Evolutionary conservation across 2,329 filamentous ascomycete genomes (phyloP), one percentile per base, ranked within the genome.

Genomic region (Erysiphe pulchra): DNA sequence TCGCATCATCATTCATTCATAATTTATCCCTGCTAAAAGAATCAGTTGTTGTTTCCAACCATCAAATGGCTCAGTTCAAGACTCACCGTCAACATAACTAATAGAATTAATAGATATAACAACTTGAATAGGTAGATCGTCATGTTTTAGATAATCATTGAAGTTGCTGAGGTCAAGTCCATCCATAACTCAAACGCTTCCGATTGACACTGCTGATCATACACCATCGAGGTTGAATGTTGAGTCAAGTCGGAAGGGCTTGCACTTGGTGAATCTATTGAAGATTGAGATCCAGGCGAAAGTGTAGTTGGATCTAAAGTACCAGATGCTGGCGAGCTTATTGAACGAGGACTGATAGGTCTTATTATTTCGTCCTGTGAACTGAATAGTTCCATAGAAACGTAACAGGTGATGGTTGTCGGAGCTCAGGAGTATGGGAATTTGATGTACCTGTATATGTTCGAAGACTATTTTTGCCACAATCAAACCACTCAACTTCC

Each of bases 141-240:
- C 24, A 28, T 28, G 8, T 8, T 6, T 7, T 28, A 28, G 1
- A 8, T 28, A 28, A 28, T 45, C 45, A 30, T 46, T 42, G 50
- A 50, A 51, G 47, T 49, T 50, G 51, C 51, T 47, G 55, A 46
- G 37, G 45, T 47, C 43, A 51, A 53, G 53, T 47, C 38, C 54
- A 51, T 57, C 57, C 57, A 59, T 51, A 52, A 54, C 55, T 53
- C 49, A 49, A 53, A 53, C 51, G 52, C 71, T 69, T 67, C 73
- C 80, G 81, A 87, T 78, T 75, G 90, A 95, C 90, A 98, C 90
- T 80, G 90, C 90, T 92, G 90, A 90, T 93, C 90, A 63, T 80
- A 95, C 90, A 95, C 94, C 87, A 94, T 79, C 86, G 73, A 90
- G 72, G 90, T 90, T 95, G 90, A 86, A 93, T 92, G 86, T 94